These are phyloP conservation scores for Aegilops longissima DNA, from an alignment of 176 grass and related monocot species.

Conservation along the genomic window DNA sequence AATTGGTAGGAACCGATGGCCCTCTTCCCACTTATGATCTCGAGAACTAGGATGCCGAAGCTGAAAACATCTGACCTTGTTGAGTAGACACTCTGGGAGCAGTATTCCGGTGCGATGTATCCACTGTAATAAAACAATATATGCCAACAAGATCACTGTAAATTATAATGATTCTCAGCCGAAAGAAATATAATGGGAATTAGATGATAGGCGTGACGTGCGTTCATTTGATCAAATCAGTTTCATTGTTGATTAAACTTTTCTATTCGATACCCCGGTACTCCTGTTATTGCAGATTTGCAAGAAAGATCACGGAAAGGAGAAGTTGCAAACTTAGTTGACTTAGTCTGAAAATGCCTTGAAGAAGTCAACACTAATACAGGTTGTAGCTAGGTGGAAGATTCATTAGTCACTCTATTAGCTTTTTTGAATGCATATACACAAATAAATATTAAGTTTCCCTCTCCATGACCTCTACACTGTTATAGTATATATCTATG, in stretches of 20 bases:
- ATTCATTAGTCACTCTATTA: background rate
- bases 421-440: background rate
- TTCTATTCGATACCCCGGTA: background rate
- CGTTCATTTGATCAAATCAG: background rate
- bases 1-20: background rate
- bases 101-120: constrained; percentile 55
- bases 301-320: background rate
- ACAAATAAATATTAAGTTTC: background rate
- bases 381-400: background rate
- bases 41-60: constrained; percentile 48
- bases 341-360: background rate
- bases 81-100: constrained; percentile 34
- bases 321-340: background rate
- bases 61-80: constrained; percentile 50
- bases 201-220: background rate
- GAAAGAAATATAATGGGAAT: background rate
- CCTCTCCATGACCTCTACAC: background rate
- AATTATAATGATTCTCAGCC: too few species aligned
- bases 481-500: background rate
- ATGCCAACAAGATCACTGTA: background rate
- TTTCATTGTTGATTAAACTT: background rate
- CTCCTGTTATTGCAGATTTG: background rate
- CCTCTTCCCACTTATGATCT: constrained; percentile 42
- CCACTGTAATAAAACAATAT: constrained; percentile 31
- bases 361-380: background rate